A percentile compares a stretch with the other conserved stretches of the same genome.
phyloP scores from a whole-genome alignment of 2,329 filamentous ascomycete genomes.

The Fusarium camptoceras region DNA sequence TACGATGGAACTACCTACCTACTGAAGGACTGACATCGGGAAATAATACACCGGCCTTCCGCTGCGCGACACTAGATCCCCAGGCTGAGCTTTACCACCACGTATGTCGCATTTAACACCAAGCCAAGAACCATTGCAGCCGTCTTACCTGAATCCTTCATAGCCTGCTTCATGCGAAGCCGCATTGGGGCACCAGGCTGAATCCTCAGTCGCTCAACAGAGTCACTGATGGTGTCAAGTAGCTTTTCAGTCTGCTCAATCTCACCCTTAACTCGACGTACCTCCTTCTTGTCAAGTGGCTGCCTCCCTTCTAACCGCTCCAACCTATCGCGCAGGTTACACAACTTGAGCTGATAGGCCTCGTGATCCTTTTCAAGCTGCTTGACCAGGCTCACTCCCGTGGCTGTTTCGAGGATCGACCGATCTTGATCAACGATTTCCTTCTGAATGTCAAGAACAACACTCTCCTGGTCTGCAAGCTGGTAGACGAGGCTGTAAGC shows the following conservation, averaged over 20 bases:
- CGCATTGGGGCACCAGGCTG: background rate
- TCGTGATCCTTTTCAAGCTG: background rate
- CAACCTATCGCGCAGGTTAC: background rate
- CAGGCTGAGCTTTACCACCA: rapidly evolving
- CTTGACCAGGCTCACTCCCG: background rate
- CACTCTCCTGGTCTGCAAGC: background rate
- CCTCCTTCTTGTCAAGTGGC: background rate
- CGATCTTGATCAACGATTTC: background rate
- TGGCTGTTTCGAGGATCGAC: background rate
- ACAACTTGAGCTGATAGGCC: background rate
- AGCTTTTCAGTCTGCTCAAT: background rate
- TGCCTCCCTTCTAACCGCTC: background rate
- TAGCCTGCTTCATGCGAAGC: background rate
- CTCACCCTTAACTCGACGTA: background rate
- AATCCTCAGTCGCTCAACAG: background rate
- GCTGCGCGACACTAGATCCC: too few relatives aligned
- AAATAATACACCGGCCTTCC: too few relatives aligned
- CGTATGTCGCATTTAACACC: background rate
- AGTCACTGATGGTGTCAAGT: background rate
- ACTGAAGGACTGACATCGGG: too few relatives aligned
- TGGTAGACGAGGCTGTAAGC: background rate
- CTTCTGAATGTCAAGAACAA: background rate
- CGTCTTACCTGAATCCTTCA: background rate
- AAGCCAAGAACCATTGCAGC: background rate
- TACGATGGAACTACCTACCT: too few relatives aligned